Percentiles rank a stretch among this genome's conserved stretches.
Conservation (phyloP, 139 green algal genomes). For the Edaphochlamys debaryana region DNA sequence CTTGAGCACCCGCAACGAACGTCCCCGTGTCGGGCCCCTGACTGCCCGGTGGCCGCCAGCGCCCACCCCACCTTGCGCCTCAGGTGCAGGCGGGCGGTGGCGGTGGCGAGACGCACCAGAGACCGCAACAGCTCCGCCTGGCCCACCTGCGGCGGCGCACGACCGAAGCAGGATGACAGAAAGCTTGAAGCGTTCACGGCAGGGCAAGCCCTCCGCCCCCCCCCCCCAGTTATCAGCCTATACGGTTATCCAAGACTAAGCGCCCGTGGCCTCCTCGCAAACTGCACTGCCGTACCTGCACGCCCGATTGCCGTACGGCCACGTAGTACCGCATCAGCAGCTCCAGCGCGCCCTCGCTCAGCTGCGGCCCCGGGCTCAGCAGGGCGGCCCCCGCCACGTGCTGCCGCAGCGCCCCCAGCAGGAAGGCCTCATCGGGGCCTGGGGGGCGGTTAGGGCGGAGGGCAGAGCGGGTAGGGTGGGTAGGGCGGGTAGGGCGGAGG, state of each 20-base stretch:
- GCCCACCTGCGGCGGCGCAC: conserved; percentile 5
- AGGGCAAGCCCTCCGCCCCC: too few species aligned
- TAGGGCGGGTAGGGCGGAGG: too few species aligned
- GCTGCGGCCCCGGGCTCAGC: neutral
- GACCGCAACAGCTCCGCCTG: conserved; percentile 8
- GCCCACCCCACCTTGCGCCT: conserved; percentile 1
- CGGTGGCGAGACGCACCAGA: conserved; percentile 10
- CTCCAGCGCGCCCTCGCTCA: conserved; percentile 33
- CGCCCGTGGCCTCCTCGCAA: too few species aligned
- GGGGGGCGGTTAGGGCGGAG: too few species aligned
- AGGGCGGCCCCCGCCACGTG: conserved; percentile 28
- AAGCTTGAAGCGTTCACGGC: too few species aligned
- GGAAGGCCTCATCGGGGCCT: neutral
- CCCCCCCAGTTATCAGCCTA: too few species aligned
- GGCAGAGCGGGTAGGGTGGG: neutral
- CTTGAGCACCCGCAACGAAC: too few species aligned
- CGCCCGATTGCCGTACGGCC: conserved; percentile 28
- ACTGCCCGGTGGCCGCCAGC: too few species aligned
- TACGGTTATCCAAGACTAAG: too few species aligned
- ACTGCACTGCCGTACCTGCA: conserved; percentile 15
- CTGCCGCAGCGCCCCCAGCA: neutral
- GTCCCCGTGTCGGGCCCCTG: too few species aligned
- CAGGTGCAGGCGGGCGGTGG: conserved; percentile 28
- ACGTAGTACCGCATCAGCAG: conserved; percentile 43
- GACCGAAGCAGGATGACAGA: too few species aligned